Conservation (phyloP, 1,284 basidiomycete genomes). For the Salmacisia buchloeana region DNA sequence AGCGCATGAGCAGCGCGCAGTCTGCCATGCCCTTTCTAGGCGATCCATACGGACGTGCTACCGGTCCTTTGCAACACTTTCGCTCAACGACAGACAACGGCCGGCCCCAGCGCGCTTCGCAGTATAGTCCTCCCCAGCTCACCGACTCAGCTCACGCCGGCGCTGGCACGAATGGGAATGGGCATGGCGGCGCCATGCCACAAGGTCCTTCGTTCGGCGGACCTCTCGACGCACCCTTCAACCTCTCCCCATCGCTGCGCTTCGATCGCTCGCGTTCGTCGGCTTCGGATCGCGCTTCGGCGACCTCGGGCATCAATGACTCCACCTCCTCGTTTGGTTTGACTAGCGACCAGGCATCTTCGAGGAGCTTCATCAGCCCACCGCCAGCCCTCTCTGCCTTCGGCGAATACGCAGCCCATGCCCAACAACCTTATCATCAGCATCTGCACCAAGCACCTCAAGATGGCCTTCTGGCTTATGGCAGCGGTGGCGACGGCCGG, state of each 20-base stretch:
- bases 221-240: neutral
- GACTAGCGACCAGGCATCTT: neutral
- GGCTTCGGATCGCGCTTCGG: conserved; percentile 1
- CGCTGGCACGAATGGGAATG: neutral
- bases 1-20: conserved; percentile 6
- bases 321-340: conserved; percentile 4
- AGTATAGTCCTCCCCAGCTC: neutral
- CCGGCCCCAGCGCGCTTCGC: neutral
- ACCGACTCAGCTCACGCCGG: neutral
- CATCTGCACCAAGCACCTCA: neutral
- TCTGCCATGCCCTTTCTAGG: neutral
- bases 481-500: neutral
- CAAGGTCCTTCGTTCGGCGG: neutral
- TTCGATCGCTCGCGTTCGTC: conserved; percentile 4
- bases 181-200: neutral
- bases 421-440: neutral
- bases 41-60: neutral
- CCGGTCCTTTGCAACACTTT: neutral
- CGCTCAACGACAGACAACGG: neutral
- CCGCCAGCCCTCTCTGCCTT: neutral
- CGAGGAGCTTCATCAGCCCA: neutral
- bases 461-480: too few species aligned
- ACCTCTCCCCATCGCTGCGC: neutral
- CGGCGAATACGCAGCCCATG: neutral
- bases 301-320: neutral